Evolutionary conservation across 257 asterid species (phyloP).

Genomic region (Asclepias syriaca): DNA sequence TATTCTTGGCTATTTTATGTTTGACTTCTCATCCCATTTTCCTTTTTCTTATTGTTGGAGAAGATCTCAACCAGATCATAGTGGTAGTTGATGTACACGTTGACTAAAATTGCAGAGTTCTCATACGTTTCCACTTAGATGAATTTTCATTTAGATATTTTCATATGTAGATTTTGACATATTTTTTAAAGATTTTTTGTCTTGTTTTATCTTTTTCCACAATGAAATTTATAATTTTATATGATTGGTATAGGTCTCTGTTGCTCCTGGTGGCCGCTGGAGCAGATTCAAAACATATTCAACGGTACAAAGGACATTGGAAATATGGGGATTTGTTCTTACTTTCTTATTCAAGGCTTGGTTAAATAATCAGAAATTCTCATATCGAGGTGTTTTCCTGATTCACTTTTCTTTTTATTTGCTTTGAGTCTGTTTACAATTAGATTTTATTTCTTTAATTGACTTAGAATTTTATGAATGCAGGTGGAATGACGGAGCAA

Average conservation of each 20-base stretch:
- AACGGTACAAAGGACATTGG: conserved; percentile 88
- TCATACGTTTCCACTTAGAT: background rate
- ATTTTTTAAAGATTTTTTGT: background rate
- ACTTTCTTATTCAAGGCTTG: conserved; percentile 77
- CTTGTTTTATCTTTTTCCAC: background rate
- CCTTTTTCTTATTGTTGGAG: background rate
- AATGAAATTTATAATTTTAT: background rate
- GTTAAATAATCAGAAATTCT: conserved; percentile 78
- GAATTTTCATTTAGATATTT: background rate
- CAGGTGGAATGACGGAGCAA: conserved; percentile 87
- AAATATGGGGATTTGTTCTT: conserved; percentile 93
- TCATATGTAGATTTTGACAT: background rate
- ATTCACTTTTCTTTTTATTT: background rate
- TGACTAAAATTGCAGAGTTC: background rate
- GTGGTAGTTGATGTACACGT: background rate
- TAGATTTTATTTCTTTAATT: conserved; percentile 17
- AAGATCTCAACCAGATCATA: background rate
- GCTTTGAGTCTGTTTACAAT: background rate
- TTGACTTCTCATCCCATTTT: background rate
- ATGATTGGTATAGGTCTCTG: conserved; percentile 64
- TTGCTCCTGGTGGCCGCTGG: conserved; percentile 98
- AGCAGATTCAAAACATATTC: conserved; percentile 89
- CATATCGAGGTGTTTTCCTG: conserved; percentile 65
- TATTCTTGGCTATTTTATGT: background rate
- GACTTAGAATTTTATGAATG: conserved; percentile 15